phyloP scores from a whole-genome alignment of 2,329 filamentous ascomycete species.

The Aureobasidium melanogenum region DNA sequence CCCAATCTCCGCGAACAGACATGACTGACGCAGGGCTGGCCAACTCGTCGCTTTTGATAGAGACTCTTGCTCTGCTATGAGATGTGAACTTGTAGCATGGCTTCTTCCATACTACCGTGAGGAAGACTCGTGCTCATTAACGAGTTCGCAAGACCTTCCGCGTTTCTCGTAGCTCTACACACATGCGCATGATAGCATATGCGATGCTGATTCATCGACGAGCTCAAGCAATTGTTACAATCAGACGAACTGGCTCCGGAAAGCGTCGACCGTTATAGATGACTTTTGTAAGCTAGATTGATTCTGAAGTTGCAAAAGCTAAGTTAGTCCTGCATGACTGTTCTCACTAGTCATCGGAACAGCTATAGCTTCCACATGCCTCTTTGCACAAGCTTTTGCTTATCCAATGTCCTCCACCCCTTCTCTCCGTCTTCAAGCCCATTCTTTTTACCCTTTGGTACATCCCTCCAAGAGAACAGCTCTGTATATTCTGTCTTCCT shows the following conservation, averaged over 20 bases:
- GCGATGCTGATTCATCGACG: no score
- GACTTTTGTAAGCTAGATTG: no score
- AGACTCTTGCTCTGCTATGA: background rate
- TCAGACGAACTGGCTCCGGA: no score
- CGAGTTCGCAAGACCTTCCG: background rate
- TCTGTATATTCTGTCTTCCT: constrained; percentile 19
- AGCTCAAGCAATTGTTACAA: no score
- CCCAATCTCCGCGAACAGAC: background rate
- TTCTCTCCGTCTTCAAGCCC: constrained; percentile 22
- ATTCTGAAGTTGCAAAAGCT: background rate
- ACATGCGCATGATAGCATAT: no score
- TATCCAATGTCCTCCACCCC: constrained; percentile 22
- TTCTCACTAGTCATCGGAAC: background rate
- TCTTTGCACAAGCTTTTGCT: constrained; percentile 19
- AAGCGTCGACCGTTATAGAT: no score
- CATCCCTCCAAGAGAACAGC: constrained; percentile 19
- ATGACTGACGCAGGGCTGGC: background rate
- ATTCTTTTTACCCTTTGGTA: constrained; percentile 18
- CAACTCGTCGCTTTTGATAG: background rate
- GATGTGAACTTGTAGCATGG: background rate
- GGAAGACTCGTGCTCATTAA: background rate
- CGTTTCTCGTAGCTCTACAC: no score
- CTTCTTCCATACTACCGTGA: background rate
- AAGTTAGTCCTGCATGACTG: background rate
- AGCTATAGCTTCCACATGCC: constrained; percentile 16